phyloP scores from a whole-genome alignment of 2,329 filamentous ascomycete genomes.

The Fusarium poae region DNA sequence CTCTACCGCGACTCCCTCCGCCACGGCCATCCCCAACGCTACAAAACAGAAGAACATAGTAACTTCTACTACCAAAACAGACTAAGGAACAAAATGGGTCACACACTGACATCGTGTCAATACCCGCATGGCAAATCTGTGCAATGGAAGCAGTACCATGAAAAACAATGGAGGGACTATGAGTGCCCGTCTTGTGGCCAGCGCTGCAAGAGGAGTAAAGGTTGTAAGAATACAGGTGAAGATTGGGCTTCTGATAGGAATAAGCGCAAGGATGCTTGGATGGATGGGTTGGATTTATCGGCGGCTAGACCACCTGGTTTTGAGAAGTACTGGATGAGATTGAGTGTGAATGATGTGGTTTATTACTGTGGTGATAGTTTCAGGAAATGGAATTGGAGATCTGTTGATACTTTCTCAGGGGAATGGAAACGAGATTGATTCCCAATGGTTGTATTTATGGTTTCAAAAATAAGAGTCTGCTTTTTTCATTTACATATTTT shows the following conservation, averaged over 20 bases:
- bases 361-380: not conserved
- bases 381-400: constrained; percentile 17
- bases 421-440: not conserved
- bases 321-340: constrained; percentile 10
- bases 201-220: constrained; percentile 6
- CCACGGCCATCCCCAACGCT: not conserved
- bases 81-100: not conserved
- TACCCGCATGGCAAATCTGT: constrained; percentile 9
- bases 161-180: constrained; percentile 1
- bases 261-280: not conserved
- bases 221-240: not conserved
- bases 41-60: not conserved
- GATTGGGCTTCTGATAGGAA: not conserved
- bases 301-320: constrained; percentile 12
- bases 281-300: not conserved
- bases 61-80: not conserved
- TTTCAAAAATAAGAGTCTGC: too few species aligned
- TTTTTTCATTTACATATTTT: not conserved
- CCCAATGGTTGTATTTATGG: not conserved
- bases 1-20: constrained; percentile 19
- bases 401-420: constrained; percentile 2
- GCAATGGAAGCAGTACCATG: not conserved
- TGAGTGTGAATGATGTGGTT: constrained; percentile 2
- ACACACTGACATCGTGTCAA: not conserved
- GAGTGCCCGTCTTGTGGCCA: not conserved